Evolutionary conservation across 352 stramenopile species (phyloP), one percentile per base, ranked within the genome.

Genomic region (Phytophthora aleatoria): DNA sequence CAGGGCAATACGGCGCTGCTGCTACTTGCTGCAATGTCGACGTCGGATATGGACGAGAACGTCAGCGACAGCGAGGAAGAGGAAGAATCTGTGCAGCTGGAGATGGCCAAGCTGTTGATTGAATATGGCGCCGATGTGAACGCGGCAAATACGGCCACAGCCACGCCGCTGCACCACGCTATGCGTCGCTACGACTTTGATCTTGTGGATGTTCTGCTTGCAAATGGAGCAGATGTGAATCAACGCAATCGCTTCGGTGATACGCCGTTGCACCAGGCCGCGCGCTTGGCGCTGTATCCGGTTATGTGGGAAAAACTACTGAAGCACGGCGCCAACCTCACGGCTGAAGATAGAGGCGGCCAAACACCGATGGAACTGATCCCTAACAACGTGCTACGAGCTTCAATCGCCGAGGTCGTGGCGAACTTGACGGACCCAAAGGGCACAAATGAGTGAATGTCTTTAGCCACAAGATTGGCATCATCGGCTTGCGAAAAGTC

Each of bases 281-380:
- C 64, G 4, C 64, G 64, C 13, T 47, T 77, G 28, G 69, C 69
- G 4, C 53, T 77, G 8, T 63, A 61, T 33, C 64, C 69, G 12
- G 39, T 57, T n/a, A 73, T 74, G 47, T 77, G 69, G 69, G 31
- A 69, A 38, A 64, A 64, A 35, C 52, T 78, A 33, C 45, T 78
- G 24, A 55, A 50, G 35, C 36, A 62, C 50, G 69, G 69, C 13
- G 69, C 69, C 9, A 41, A 71, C 39, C 57, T 64, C 35, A 57
- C 20, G 5, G 56, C 45, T 11, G 28, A 67, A 58, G 66, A 75
- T 54, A 61, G 53, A 54, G 39, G 42, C 1, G 70, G 70, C 0
- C 50, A 67, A 28, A 78, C 70, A 20, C 66, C 70, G 3, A 64
- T 75, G 35, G 70, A 78, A 60, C 61, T 74, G 11, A 64, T 78